Base-by-base conservation (phyloP, 495 filamentous ascomycete species). In the Penicillium robsamsonii region DNA sequence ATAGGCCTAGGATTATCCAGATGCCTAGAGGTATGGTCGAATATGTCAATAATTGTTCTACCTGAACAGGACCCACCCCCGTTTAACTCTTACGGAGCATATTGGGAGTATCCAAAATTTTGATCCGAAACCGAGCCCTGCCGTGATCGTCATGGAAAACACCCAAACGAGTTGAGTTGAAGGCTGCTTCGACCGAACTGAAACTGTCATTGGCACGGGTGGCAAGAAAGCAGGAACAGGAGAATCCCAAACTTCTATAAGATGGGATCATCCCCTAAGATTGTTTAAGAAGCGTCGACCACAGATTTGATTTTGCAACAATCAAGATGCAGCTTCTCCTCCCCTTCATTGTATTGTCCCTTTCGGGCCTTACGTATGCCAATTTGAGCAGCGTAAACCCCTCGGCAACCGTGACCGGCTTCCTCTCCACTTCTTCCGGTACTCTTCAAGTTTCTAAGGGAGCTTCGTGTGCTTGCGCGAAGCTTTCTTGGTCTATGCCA, bases 331-430 rank as follows among this genome's bases (percentile, higher is more conserved):
- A 18, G 13, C 27, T 47, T 47, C 7, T 47, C 7, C 15, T 31
- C 18, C 43, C 22, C 22, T 30, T 84, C 83, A 42, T 77, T 70
- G 1, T 63, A 78, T 53, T 78, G 75, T 12, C 79, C 76, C 2
- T 62, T 27, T 42, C 31, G n/a, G 43, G 46, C 5, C 22, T 53
- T 41, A 51, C 46, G 17, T 41, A n/a, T 47, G 55, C 51, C 22
- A 30, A 27, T 25, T 44, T 27, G 33, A 38, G 38, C 45, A 33
- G 17, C 8, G 15, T 17, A 12, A 48, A n/a, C 20, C 31, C 52
- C 24, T 41, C 57, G n/a, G 17, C 40, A 4, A 55, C 30, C 18
- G 17, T 11, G n/a, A 38, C 46, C 17, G 40, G 57, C 4, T 37
- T 46, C 8, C 37, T 48, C 2, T 25, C 35, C 27, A 53, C 51